Percentiles rank a stretch among this genome's conserved stretches.
These are phyloP conservation scores for Aspergillus ustus DNA, from an alignment of 2,329 filamentous ascomycete species.

Conservation along the genomic window DNA sequence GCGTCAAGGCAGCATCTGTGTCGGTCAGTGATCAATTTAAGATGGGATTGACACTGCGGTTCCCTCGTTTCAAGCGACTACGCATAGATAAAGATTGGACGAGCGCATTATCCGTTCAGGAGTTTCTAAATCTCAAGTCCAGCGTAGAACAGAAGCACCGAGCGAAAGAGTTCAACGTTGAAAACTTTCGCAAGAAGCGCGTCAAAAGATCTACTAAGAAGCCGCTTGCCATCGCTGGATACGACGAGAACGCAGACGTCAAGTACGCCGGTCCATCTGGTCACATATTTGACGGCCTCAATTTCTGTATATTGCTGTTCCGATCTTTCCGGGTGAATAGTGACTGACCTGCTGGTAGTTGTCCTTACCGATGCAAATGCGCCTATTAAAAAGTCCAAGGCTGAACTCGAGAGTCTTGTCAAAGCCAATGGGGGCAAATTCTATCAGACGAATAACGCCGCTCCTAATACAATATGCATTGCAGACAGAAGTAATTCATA, in stretches of 20 bases:
- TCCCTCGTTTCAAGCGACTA: constrained; percentile 84
- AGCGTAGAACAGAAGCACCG: constrained; percentile 72
- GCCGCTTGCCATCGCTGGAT: constrained; percentile 74
- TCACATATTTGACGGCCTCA: constrained; percentile 73
- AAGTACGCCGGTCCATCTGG: constrained; percentile 63
- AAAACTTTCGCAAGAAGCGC: constrained; percentile 67
- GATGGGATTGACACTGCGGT: constrained; percentile 77
- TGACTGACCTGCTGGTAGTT: constrained; percentile 37
- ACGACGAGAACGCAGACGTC: constrained; percentile 56
- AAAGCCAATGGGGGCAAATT: constrained; percentile 82
- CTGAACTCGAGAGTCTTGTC: constrained; percentile 77
- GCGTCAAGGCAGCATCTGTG: constrained; percentile 85
- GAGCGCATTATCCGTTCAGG: constrained; percentile 74
- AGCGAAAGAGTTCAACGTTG: constrained; percentile 76
- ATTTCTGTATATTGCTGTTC: constrained; percentile 63
- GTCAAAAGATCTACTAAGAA: constrained; percentile 65
- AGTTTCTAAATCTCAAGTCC: constrained; percentile 73
- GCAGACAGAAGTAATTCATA: constrained; percentile 69
- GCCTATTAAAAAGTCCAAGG: constrained; percentile 75
- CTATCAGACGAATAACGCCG: constrained; percentile 71
- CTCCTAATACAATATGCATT: constrained; percentile 69
- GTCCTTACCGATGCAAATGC: constrained; percentile 76
- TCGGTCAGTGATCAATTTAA: constrained; percentile 77
- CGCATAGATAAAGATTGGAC: constrained; percentile 86
- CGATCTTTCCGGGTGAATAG: not conserved